phyloP scores from a whole-genome alignment of 495 filamentous ascomycete species.

The Bacidia rubella region DNA sequence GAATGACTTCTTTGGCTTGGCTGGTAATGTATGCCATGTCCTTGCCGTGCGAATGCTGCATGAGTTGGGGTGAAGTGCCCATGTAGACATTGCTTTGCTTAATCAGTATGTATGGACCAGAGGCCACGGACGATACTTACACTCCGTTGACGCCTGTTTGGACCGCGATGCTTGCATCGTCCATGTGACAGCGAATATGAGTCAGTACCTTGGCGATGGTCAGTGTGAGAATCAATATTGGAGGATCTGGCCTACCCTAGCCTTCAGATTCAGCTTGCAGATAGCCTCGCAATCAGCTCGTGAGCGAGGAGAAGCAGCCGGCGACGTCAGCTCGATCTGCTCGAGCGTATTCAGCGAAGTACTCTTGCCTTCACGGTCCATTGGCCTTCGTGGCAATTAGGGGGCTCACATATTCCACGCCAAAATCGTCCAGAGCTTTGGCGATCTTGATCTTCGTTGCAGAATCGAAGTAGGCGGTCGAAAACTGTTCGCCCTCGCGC shows the following conservation, averaged over 20 bases:
- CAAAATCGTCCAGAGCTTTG: conserved; percentile 23
- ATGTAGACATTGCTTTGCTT: conserved; percentile 73
- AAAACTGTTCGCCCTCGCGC: conserved; percentile 83
- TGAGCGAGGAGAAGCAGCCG: conserved; percentile 72
- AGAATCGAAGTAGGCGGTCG: conserved; percentile 17
- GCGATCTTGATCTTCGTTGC: conserved; percentile 62
- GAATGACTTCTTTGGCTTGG: conserved; percentile 62
- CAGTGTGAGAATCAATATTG: neutral
- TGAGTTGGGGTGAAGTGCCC: conserved; percentile 79
- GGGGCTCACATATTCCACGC: neutral
- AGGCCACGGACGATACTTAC: conserved; percentile 25
- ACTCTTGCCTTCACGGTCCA: conserved; percentile 64
- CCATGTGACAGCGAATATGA: conserved; percentile 90
- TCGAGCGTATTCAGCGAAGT: conserved; percentile 91
- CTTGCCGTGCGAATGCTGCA: conserved; percentile 89
- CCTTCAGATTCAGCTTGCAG: conserved; percentile 82
- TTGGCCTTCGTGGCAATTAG: neutral
- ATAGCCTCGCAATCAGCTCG: conserved; percentile 70
- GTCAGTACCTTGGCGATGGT: conserved; percentile 37
- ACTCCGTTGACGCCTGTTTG: conserved; percentile 69
- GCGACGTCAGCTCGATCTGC: conserved; percentile 74
- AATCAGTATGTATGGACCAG: neutral
- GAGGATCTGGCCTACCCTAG: conserved; percentile 25
- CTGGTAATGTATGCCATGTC: conserved; percentile 86
- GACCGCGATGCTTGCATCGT: conserved; percentile 78